These are phyloP conservation scores for Trichoderma atrobrunneum DNA, from an alignment of 2,329 filamentous ascomycete genomes.

Conservation along the genomic window DNA sequence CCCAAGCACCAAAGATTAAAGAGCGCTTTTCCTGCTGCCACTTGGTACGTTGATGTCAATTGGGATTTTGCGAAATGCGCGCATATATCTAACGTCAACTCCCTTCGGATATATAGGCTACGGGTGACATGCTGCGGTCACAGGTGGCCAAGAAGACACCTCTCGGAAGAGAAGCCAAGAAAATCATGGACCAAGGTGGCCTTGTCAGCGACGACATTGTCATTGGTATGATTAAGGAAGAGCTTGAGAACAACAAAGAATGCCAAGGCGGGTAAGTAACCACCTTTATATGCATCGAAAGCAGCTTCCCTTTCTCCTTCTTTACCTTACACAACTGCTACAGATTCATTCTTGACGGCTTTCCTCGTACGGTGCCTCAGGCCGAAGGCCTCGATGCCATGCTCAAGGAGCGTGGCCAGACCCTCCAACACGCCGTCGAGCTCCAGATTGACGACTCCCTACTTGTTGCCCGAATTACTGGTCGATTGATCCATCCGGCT, in stretches of 20 bases:
- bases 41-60: conserved; percentile 64
- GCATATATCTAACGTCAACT: neutral
- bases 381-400: conserved; percentile 93
- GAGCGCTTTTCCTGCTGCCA: conserved; percentile 98
- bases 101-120: conserved; percentile 61
- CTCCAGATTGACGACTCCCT: conserved; percentile 94
- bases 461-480: conserved; percentile 92
- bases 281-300: neutral
- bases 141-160: conserved; percentile 97
- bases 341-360: conserved; percentile 98
- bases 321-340: conserved; percentile 6
- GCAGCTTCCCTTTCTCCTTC: conserved; percentile 21
- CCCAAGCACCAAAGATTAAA: conserved; percentile 96
- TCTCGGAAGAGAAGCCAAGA: conserved; percentile 94
- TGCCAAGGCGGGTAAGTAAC: conserved; percentile 83
- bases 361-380: conserved; percentile 94
- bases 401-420: conserved; percentile 74
- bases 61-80: neutral
- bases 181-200: conserved; percentile 99
- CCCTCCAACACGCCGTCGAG: conserved; percentile 91
- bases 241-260: conserved; percentile 89
- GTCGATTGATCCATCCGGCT: conserved; percentile 90
- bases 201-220: conserved; percentile 99
- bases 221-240: conserved; percentile 99
- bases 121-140: conserved; percentile 97